Percentiles rank a stretch among this genome's conserved stretches.
Evolutionary conservation across 768 basidiomycete species (phyloP).

Genomic region (Pleurotus citrinopileatus): DNA sequence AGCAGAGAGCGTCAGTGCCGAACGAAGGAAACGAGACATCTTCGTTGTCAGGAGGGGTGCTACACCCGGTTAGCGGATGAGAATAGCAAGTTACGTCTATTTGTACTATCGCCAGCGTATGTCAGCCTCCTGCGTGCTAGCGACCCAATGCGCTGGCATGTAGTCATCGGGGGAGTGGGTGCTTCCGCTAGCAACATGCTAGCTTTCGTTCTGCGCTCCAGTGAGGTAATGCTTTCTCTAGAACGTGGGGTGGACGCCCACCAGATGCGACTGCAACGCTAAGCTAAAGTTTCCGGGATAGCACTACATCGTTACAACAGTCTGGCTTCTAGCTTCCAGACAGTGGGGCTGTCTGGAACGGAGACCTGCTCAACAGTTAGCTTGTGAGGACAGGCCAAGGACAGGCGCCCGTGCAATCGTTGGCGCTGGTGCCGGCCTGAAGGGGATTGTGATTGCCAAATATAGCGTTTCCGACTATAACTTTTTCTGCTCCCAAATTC

Average conservation of each 20-base stretch:
- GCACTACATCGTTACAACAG: too few species aligned
- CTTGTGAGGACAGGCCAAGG: too few species aligned
- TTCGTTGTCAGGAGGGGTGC: constrained; percentile 6
- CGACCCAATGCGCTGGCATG: neutral
- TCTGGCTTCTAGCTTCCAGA: too few species aligned
- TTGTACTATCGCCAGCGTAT: neutral
- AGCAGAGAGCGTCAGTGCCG: constrained; percentile 7
- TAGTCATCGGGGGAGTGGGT: neutral
- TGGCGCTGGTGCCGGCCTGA: too few species aligned
- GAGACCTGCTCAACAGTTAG: too few species aligned
- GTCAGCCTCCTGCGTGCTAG: neutral
- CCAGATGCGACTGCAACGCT: neutral
- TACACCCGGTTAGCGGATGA: neutral
- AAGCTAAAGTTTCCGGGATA: too few species aligned
- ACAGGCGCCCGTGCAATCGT: too few species aligned
- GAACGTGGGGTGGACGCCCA: neutral
- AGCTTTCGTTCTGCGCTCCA: neutral
- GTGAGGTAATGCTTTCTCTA: neutral
- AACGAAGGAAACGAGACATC: constrained; percentile 9
- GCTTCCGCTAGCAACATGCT: neutral
- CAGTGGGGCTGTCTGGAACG: too few species aligned
- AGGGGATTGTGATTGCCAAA: too few species aligned
- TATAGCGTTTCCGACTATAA: neutral
- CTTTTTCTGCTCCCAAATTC: neutral
- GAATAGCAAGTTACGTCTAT: neutral